phyloP scores from a whole-genome alignment of 208 protist genomes.

The Blastocrithidia nonstop region DNA sequence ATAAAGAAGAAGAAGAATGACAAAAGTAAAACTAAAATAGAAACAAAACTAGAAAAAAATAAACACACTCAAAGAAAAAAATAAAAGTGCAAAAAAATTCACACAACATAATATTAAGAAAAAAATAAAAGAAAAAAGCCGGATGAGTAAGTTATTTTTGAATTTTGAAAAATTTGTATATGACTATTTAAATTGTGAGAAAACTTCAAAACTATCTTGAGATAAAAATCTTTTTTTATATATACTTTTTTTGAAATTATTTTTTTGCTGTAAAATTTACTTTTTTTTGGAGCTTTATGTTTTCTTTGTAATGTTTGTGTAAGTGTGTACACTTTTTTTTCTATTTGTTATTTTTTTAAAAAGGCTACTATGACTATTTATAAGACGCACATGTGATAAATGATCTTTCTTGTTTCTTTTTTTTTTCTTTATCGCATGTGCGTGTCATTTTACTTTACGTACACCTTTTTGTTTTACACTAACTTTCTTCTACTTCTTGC shows the following conservation, averaged over 20 bases:
- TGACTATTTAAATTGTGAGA: neutral
- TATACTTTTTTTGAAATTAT: conserved; percentile 14
- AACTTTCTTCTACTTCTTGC: no score
- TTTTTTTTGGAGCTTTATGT: conserved; percentile 5
- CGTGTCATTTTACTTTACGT: no score
- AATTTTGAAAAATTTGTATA: neutral
- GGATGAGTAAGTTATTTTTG: conserved; percentile 2
- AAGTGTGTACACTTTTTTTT: conserved; percentile 8
- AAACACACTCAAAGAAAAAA: conserved; percentile 6
- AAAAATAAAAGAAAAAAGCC: neutral
- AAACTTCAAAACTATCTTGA: no score
- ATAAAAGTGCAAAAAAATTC: conserved; percentile 2
- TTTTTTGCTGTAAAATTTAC: conserved; percentile 5
- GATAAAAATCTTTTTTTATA: conserved; percentile 3
- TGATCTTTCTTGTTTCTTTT: neutral
- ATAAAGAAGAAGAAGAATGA: conserved; percentile 2
- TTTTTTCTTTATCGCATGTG: neutral
- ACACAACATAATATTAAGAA: conserved; percentile 7
- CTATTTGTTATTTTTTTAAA: conserved; percentile 9
- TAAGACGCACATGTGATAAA: no score
- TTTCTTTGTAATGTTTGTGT: neutral
- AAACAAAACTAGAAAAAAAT: conserved; percentile 5
- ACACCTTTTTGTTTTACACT: no score
- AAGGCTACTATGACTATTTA: neutral
- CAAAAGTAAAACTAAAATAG: conserved; percentile 1